Evolutionary conservation across 164 flowering plant genomes (phyloP), one percentile per base, ranked within the genome.

Genomic region (Litsea cubeba): DNA sequence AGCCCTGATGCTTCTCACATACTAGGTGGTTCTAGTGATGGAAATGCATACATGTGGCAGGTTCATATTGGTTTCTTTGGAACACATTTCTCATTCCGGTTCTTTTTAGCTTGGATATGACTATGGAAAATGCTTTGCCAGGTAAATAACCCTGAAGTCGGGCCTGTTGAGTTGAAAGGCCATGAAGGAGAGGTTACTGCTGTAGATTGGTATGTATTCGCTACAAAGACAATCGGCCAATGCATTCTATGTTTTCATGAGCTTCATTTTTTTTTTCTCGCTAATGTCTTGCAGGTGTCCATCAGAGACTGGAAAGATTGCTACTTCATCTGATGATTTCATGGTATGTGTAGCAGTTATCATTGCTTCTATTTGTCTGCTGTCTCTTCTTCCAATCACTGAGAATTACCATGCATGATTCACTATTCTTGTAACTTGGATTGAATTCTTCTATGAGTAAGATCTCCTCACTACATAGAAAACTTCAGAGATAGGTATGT

Each of bases 111-210:
- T 70, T 30, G 51, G 15, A 23, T 17, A 35, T 74, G 65, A 75
- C n/a, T 50, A 68, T 12, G 24, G 51, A 67, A 66, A 62, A 54
- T 20, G 35, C 54, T 63, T 32, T 71, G 74, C 12, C 84, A 95
- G 98, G 92, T 96, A 74, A 81, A 85, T 71, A 88, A 82, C 74
- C 94, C 97, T 68, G 75, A 84, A 25, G 78, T n/a, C 4, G 87
- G 81, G 81, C 98, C 98, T 12, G 72, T 86, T 23, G 75, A 12
- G 69, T 79, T 96, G 82, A 82, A 81, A 79, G 85, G 90, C 65
- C 99, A 96, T 73, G 88, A 87, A 28, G 91, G 90, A 77, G 98
- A 96, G 87, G 97, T 92, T 75, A 91, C 95, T 69, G 89, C 99
- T 51, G 94, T 96, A 51, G 89, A 86, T 77, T 96, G 98, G 98